phyloP scores from a whole-genome alignment of 2,329 filamentous ascomycete genomes.

The Elsinoe australis region DNA sequence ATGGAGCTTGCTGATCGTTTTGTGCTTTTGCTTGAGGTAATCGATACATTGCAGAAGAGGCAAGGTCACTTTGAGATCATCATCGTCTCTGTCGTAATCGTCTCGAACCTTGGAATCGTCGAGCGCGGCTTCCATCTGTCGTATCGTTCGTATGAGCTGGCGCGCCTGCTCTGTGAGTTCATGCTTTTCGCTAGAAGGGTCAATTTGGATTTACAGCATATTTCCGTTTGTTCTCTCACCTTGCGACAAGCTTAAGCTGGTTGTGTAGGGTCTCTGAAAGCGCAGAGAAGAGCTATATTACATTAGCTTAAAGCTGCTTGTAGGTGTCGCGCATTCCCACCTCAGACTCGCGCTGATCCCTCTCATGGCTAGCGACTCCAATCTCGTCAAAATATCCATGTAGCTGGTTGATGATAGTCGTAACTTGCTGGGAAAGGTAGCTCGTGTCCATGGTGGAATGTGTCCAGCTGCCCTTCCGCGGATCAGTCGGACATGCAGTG shows the following conservation, averaged over 20 bases:
- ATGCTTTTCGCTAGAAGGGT: conserved; percentile 63
- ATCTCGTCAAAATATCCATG: conserved; percentile 97
- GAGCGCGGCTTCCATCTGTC: conserved; percentile 87
- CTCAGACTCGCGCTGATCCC: conserved; percentile 82
- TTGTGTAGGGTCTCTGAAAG: conserved; percentile 87
- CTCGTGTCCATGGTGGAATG: conserved; percentile 67
- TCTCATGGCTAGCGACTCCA: conserved; percentile 86
- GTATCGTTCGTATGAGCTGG: conserved; percentile 73
- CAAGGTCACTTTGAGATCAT: conserved; percentile 69
- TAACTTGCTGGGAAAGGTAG: conserved; percentile 91
- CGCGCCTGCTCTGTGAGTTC: conserved; percentile 84
- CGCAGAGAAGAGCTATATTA: conserved; percentile 72
- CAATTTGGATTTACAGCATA: not conserved
- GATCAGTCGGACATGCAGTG: conserved; percentile 13
- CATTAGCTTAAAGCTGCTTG: conserved; percentile 11
- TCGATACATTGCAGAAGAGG: conserved; percentile 75
- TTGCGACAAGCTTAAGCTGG: conserved; percentile 75
- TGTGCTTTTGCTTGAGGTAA: conserved; percentile 76
- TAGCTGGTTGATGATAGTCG: conserved; percentile 83
- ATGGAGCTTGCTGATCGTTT: conserved; percentile 70
- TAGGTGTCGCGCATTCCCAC: conserved; percentile 43
- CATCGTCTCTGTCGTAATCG: conserved; percentile 56
- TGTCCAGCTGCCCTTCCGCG: conserved; percentile 27
- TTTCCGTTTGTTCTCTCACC: conserved; percentile 37
- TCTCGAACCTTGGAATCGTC: conserved; percentile 63